phyloP scores from a whole-genome alignment of 78 protist species.

The Dictyostelium purpureum region DNA sequence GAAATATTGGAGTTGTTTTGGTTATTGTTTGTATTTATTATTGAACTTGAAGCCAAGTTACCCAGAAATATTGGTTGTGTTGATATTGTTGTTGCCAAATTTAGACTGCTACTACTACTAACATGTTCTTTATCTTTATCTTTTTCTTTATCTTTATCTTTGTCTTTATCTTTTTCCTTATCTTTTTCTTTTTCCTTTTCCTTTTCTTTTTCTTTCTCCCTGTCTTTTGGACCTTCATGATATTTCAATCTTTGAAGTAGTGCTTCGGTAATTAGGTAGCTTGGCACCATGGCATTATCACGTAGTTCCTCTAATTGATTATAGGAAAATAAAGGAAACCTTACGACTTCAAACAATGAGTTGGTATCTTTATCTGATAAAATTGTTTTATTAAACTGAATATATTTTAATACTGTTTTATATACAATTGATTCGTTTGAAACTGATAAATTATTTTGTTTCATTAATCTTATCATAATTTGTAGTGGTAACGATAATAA shows the following conservation, averaged over 20 bases:
- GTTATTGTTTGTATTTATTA: neutral
- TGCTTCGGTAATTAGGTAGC: conserved; percentile 40
- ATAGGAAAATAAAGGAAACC: conserved; percentile 61
- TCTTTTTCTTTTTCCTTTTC: no score
- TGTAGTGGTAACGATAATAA: conserved; percentile 39
- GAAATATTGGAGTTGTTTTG: neutral
- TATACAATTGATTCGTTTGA: conserved; percentile 72
- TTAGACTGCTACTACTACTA: no score
- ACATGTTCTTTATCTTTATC: neutral
- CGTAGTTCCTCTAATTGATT: conserved; percentile 64
- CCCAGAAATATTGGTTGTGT: no score
- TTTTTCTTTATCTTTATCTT: neutral
- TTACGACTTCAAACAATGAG: conserved; percentile 49
- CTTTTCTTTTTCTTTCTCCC: neutral
- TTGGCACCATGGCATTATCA: conserved; percentile 53
- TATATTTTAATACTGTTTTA: conserved; percentile 64
- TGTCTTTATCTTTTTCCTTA: no score
- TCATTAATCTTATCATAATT: conserved; percentile 68
- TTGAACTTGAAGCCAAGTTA: neutral
- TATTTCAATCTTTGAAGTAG: conserved; percentile 15
- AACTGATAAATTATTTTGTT: conserved; percentile 67
- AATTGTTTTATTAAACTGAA: conserved; percentile 21
- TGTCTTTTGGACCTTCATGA: conserved; percentile 75
- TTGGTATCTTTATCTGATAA: conserved; percentile 20
- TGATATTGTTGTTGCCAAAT: no score